Base-by-base conservation (phyloP, 1,284 basidiomycete species). In the Fomitopsis schrenkii region DNA sequence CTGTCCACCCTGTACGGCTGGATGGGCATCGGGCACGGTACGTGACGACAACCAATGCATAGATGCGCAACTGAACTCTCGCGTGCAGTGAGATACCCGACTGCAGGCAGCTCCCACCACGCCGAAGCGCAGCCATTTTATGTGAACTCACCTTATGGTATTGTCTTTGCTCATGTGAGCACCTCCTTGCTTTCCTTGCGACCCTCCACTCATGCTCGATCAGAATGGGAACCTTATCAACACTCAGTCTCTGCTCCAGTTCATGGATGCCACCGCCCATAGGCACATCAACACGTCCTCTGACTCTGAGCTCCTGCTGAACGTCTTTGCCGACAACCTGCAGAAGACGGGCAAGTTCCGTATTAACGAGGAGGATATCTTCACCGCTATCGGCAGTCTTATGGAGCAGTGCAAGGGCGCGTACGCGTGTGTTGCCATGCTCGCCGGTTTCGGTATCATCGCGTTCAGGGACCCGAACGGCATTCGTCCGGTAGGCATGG, bases 51-150 rank as follows among this genome's bases (percentile, higher is more conserved):
- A 14, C 10, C 33, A 26, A 36, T 40, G 33, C 12, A 19, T 22
- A 28, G 26, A 28, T 50, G 50, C 40, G 58, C 63, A 17, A 17
- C 55, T 36, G n/a, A 42, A 9, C 52, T n/a, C 45, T 58, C 59
- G 28, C 12, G 10, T 57, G 2, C 67, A 97, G 95, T 96, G 65
- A 87, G 96, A 61, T 98, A 99, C 79, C 97, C 97, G 30, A 99
- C 97, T 64, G 97, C 97, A 58, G 97, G 97, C 59, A 95, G 94
- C 72, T 97, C 95, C 59, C 93, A 95, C 62, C 92, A 98, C 69
- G 91, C 96, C n/a, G 97, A 99, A 76, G 96, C 97, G 5, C 97
- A 99, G 74, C 97, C 97, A 1, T 99, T 99, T 84, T 99, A 99
- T 76, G 97, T 99, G 70, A 99, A 99, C 80, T 97, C 95, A 22